Conservation (phyloP, 371 early-diverging fungal genomes). For the Mucor sp. region DNA sequence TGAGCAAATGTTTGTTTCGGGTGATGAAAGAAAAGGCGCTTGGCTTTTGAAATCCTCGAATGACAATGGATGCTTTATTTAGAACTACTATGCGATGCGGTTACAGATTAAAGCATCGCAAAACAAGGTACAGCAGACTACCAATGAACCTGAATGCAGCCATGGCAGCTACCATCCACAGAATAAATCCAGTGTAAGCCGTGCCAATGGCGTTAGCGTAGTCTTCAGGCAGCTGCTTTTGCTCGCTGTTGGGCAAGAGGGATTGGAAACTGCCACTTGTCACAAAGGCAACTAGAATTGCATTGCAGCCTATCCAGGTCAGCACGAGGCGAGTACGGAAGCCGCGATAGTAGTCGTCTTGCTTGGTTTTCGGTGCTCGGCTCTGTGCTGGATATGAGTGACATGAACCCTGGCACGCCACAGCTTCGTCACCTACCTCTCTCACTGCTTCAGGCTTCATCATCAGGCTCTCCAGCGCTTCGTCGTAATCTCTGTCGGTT, state of each 20-base stretch:
- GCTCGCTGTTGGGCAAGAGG: constrained; percentile 23
- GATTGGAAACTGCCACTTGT: constrained; percentile 54
- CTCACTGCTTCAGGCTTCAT: constrained; percentile 44
- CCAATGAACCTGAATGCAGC: constrained; percentile 80
- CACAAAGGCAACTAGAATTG: constrained; percentile 71
- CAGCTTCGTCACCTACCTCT: constrained; percentile 17
- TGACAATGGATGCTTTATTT: not conserved
- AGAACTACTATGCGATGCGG: not conserved
- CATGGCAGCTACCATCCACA: constrained; percentile 84
- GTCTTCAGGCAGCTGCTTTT: constrained; percentile 16
- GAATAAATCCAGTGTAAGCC: constrained; percentile 77
- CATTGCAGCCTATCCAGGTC: constrained; percentile 86
- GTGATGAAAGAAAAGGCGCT: not conserved
- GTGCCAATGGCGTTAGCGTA: constrained; percentile 20
- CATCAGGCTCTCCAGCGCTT: constrained; percentile 58
- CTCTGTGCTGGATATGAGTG: constrained; percentile 34
- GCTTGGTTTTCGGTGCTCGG: constrained; percentile 75
- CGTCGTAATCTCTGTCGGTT: constrained; percentile 74
- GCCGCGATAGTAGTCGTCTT: constrained; percentile 84
- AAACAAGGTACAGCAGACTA: constrained; percentile 50
- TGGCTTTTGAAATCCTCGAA: too few relatives aligned
- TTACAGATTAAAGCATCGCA: constrained; percentile 28
- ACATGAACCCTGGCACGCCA: too few relatives aligned
- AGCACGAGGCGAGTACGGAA: constrained; percentile 86
- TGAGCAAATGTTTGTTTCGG: not conserved